Base-by-base conservation (phyloP, 2,329 filamentous ascomycete genomes). In the Arthrinium phaeospermum region DNA sequence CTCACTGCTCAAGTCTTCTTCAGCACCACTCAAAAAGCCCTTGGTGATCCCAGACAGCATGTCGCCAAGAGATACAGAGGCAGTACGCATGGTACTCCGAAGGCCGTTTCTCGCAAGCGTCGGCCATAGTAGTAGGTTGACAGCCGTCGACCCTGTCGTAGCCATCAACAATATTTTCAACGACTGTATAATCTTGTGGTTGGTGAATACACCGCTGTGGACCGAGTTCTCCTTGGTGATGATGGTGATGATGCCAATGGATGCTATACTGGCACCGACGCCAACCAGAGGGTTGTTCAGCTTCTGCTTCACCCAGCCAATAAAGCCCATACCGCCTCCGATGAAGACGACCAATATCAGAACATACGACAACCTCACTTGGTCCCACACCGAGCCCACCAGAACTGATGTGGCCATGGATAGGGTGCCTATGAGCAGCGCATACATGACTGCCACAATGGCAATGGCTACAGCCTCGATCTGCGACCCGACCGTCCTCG, bases 161-260 rank as follows among this genome's bases (percentile, higher is more conserved):
- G 93, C 94, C 84, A 96, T 90, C n/a, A 93, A 81, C 67, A 97
- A 87, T 88, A 97, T 95, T 80, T 95, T 94, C 77, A 96, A 84
- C 37, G 96, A 91, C 81, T 97, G 94, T 0, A 91, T 85, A 70
- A 98, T 92, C 82, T 97, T 97, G 72, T 90, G 90, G 76, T 93
- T 91, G 0, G 93, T 95, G 78, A 98, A 94, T 70, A 92, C 91
- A 7, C 93, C 94, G 46, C 89, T 91, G 77, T 97, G 94, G 0
- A 98, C 91, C 2, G 94, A 91, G 69, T 94, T 95, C 82, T 98
- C 96, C 82, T 97, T 97, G 14, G 96, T 98, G 74, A 98, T 85
- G 67, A 97, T 90, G 2, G 93, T 95, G 79, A 98, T 97, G 75
- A 96, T 93, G 69, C 94, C 94, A 72, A 98, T 91, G 46, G 94